Evolutionary conservation across 2,329 filamentous ascomycete species (phyloP).

Genomic region (Aspergillus pseudotamarii): DNA sequence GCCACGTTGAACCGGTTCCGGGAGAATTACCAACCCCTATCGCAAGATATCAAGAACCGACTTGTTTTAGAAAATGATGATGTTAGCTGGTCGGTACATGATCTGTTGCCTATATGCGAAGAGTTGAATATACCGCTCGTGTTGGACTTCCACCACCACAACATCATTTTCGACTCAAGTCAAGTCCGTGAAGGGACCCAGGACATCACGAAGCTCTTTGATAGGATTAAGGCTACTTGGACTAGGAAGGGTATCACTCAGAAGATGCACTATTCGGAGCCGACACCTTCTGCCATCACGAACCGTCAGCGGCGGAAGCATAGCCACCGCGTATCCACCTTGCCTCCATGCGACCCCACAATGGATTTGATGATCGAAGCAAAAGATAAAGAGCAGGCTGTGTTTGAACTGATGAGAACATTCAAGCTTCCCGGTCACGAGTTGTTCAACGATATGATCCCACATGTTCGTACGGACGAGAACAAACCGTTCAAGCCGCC

Average conservation of each 20-base stretch:
- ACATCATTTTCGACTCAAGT: slow-evolving; percentile 79
- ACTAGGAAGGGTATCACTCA: slow-evolving; percentile 79
- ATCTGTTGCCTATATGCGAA: slow-evolving; percentile 85
- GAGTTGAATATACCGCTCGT: slow-evolving; percentile 93
- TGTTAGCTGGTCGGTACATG: slow-evolving; percentile 88
- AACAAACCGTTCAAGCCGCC: slow-evolving; percentile 60
- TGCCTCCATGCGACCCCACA: slow-evolving; percentile 78
- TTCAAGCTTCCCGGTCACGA: slow-evolving; percentile 83
- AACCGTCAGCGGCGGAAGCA: slow-evolving; percentile 81
- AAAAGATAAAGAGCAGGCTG: slow-evolving; percentile 96
- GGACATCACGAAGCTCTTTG: slow-evolving; percentile 75
- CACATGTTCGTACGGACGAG: slow-evolving; percentile 76
- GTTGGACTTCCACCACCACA: slow-evolving; percentile 93
- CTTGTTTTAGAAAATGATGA: slow-evolving; percentile 95
- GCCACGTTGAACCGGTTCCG: slow-evolving; percentile 79
- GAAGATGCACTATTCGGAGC: slow-evolving; percentile 97
- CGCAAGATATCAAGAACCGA: slow-evolving; percentile 72
- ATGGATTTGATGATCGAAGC: slow-evolving; percentile 99
- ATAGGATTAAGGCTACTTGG: slow-evolving; percentile 83
- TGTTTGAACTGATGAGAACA: slow-evolving; percentile 88
- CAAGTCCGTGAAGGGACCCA: slow-evolving; percentile 79
- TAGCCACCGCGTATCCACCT: slow-evolving; percentile 72
- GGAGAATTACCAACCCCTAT: slow-evolving; percentile 69
- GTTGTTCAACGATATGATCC: slow-evolving; percentile 74
- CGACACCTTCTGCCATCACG: slow-evolving; percentile 74